Evolutionary conservation across 805 yeast species (phyloP).

Genomic region (Pichia eremophila): DNA sequence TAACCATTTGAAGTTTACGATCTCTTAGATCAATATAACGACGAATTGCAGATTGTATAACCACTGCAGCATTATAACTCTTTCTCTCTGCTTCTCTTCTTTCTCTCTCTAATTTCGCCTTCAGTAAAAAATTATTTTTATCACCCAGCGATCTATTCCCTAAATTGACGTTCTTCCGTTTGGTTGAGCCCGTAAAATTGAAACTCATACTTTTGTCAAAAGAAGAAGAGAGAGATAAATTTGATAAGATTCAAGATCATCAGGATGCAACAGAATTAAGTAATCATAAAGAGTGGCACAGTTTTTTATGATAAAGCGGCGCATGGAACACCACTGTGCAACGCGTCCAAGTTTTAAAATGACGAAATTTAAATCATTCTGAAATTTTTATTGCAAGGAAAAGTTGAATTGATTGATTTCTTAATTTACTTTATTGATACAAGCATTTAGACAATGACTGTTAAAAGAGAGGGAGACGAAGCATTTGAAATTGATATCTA

Average conservation of each 20-base stretch:
- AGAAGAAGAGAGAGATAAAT: too few relatives aligned
- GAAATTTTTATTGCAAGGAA: too few relatives aligned
- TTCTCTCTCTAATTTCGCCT: conserved; percentile 56
- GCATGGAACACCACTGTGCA: too few relatives aligned
- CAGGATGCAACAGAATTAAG: too few relatives aligned
- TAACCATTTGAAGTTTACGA: conserved; percentile 17
- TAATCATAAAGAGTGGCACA: too few relatives aligned
- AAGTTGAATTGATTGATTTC: neutral
- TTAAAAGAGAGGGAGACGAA: neutral
- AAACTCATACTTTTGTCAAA: conserved; percentile 3
- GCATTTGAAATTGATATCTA: conserved; percentile 2
- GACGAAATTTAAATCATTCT: too few relatives aligned
- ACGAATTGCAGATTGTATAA: conserved; percentile 43
- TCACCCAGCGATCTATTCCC: conserved; percentile 24
- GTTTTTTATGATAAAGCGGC: too few relatives aligned
- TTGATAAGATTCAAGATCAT: too few relatives aligned
- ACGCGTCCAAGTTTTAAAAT: too few relatives aligned
- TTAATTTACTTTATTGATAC: neutral
- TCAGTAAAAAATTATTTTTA: conserved; percentile 42
- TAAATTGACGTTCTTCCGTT: conserved; percentile 42
- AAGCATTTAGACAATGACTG: neutral
- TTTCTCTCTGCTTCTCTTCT: conserved; percentile 49
- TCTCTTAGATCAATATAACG: conserved; percentile 27
- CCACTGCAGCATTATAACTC: conserved; percentile 38
- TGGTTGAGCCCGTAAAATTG: conserved; percentile 27